Evolutionary conservation across 805 yeast genomes (phyloP).

Genomic region (Yarrowia sp.): DNA sequence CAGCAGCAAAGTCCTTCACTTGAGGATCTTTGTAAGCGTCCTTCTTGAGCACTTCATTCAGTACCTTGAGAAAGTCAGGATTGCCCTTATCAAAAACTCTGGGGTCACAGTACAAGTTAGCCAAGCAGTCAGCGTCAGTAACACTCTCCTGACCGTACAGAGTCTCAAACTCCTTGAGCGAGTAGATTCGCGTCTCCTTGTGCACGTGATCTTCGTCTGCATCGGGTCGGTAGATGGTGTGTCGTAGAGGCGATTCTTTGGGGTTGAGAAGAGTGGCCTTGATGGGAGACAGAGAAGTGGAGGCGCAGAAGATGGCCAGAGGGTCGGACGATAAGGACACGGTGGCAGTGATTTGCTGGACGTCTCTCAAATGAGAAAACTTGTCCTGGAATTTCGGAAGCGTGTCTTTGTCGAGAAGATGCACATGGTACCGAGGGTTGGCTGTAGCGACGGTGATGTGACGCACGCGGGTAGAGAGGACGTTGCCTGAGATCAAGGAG

Average conservation of each 20-base stretch:
- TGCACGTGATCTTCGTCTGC: constrained; percentile 27
- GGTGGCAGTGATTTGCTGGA: constrained; percentile 11
- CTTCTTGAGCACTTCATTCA: constrained; percentile 32
- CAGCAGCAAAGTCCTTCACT: constrained; percentile 37
- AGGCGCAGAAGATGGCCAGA: constrained; percentile 20
- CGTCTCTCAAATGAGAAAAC: constrained; percentile 7
- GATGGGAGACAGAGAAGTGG: not conserved
- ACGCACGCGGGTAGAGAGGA: not conserved
- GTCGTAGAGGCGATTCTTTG: constrained; percentile 8
- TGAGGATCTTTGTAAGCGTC: constrained; percentile 37
- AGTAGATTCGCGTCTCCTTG: constrained; percentile 5
- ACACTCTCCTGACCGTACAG: constrained; percentile 11
- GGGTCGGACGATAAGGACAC: constrained; percentile 5
- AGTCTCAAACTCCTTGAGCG: constrained; percentile 8
- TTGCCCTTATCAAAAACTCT: constrained; percentile 29
- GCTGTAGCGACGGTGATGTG: constrained; percentile 15
- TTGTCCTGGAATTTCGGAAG: constrained; percentile 28
- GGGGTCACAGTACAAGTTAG: constrained; percentile 28
- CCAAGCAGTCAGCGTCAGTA: not conserved
- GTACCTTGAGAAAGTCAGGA: constrained; percentile 33
- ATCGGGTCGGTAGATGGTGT: constrained; percentile 31
- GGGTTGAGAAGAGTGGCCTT: not conserved
- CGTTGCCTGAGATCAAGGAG: not conserved
- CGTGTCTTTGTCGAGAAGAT: constrained; percentile 30
- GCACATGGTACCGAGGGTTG: constrained; percentile 26